Percentiles rank a stretch among this genome's conserved stretches.
phyloP scores from a whole-genome alignment of 805 yeast genomes.

The Torulaspora indica region DNA sequence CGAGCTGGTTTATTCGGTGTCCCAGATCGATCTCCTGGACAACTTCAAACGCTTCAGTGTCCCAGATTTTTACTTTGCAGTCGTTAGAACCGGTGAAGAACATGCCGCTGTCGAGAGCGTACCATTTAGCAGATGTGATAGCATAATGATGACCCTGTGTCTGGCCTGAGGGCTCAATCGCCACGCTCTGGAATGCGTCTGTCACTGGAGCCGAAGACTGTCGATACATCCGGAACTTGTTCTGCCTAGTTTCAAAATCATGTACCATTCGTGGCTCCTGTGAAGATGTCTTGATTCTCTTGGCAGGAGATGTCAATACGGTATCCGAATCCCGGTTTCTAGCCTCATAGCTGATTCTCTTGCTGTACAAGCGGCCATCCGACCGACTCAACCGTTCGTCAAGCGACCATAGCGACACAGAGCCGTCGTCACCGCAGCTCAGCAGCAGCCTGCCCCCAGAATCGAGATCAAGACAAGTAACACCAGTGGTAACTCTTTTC shows the following conservation, averaged over 20 bases:
- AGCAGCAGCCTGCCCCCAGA: constrained; percentile 19
- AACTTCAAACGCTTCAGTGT: constrained; percentile 57
- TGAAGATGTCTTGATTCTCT: background rate
- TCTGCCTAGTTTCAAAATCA: constrained; percentile 21
- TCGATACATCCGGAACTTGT: constrained; percentile 24
- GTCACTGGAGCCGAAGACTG: constrained; percentile 13
- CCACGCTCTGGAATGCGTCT: background rate
- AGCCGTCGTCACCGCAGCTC: constrained; percentile 34
- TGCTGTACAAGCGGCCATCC: constrained; percentile 29
- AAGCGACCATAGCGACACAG: constrained; percentile 34
- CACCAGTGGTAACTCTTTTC: constrained; percentile 5
- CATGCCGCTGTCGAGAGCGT: constrained; percentile 85
- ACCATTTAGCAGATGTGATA: constrained; percentile 73
- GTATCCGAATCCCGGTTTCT: constrained; percentile 2
- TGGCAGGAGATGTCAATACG: constrained; percentile 4
- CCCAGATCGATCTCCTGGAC: constrained; percentile 64
- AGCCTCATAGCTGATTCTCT: constrained; percentile 23
- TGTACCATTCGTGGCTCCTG: constrained; percentile 16
- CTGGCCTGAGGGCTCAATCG: constrained; percentile 1
- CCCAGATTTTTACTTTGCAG: constrained; percentile 74
- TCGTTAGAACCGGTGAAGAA: constrained; percentile 81
- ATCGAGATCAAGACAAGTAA: constrained; percentile 24
- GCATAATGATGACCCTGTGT: constrained; percentile 57
- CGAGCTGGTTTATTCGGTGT: constrained; percentile 62
- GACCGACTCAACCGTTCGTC: constrained; percentile 18